Evolutionary conservation across 169 alveolate genomes (phyloP).

Genomic region (Plasmodium vivax): DNA sequence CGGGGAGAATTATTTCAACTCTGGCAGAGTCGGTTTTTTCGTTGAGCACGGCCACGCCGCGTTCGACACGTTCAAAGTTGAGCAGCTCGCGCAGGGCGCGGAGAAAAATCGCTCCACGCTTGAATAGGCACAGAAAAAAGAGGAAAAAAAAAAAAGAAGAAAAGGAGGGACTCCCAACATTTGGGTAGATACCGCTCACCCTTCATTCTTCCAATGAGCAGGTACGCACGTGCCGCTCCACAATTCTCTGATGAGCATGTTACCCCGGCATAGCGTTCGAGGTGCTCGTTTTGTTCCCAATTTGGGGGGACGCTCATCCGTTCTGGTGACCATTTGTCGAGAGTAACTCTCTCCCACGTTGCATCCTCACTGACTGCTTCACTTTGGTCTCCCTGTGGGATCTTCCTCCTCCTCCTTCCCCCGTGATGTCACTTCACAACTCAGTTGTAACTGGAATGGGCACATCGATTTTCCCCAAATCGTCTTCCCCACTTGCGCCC

Average conservation of each 20-base stretch:
- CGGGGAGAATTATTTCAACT: slow-evolving; percentile 34
- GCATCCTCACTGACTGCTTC: neutral
- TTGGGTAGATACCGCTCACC: neutral
- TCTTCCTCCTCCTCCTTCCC: neutral
- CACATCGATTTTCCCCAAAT: neutral
- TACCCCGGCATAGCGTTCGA: neutral
- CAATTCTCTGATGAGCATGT: neutral
- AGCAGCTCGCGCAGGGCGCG: neutral
- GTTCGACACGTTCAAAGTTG: slow-evolving; percentile 52
- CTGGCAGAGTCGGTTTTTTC: slow-evolving; percentile 21
- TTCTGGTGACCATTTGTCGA: neutral
- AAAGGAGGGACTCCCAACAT: neutral
- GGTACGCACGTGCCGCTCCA: neutral
- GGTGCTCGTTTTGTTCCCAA: neutral
- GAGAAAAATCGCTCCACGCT: neutral
- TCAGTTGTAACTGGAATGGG: slow-evolving; percentile 1
- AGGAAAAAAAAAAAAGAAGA: neutral
- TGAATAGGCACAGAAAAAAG: neutral
- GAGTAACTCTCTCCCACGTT: neutral
- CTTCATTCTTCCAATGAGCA: neutral
- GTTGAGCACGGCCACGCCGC: slow-evolving; percentile 47
- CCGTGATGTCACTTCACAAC: neutral
- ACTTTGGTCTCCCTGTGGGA: neutral
- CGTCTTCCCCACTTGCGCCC: neutral
- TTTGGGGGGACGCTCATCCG: neutral